Conservation (phyloP, 2,329 filamentous ascomycete species). For the Cordyceps tenuipes region DNA sequence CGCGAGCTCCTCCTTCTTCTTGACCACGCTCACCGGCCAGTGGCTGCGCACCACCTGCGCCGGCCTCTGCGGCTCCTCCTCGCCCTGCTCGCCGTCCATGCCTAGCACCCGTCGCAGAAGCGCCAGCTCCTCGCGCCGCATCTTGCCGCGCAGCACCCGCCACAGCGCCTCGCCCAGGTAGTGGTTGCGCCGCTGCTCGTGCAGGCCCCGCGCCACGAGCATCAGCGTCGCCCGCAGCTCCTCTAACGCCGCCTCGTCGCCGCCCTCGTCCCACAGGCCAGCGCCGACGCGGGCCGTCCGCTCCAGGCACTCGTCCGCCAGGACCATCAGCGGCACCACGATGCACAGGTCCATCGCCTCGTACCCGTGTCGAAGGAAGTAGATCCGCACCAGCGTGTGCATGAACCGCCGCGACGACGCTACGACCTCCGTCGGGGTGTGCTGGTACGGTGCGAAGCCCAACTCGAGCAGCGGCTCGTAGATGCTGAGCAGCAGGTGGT, state of each 20-base stretch:
- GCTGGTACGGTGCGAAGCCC: neutral
- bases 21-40: conserved; percentile 1
- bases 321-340: neutral
- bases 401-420: neutral
- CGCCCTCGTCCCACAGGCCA: neutral
- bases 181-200: neutral
- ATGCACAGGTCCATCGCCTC: neutral
- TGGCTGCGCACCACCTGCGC: neutral
- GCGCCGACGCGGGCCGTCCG: neutral
- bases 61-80: neutral
- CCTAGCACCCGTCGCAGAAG: neutral
- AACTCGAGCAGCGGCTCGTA: neutral
- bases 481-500: neutral
- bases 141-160: neutral
- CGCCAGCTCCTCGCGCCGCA: neutral
- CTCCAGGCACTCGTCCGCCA: neutral
- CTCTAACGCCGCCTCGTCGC: neutral
- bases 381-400: neutral
- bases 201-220: neutral
- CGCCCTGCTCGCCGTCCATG: neutral
- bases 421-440: neutral
- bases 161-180: neutral
- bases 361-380: conserved; percentile 1
- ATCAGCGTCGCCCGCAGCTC: neutral
- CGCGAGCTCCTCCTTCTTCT: neutral